Base-by-base conservation (phyloP, 257 asterid genomes). In the Plantago major region DNA sequence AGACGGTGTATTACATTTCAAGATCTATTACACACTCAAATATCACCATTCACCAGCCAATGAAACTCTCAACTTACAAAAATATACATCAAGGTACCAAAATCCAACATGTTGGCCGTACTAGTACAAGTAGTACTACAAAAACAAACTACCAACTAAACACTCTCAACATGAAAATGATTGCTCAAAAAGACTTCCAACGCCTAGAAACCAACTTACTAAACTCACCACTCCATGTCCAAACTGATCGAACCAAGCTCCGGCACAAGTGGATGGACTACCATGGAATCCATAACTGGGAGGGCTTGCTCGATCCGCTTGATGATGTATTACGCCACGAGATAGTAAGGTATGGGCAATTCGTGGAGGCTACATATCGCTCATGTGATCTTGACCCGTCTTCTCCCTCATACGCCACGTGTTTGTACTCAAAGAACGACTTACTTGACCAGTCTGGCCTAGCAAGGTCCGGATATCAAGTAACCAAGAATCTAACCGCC, bases 291-390 rank as follows among this genome's bases (percentile, higher is more conserved):
- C 70, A 67, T 50, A 74, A 89, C 40, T 86, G 97, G 97, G 84
- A 82, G 53, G 97, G 97, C 0, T 16, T 89, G 19, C 86, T 89
- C 17, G 97, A 89, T 69, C 97, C 97, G 0, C 85, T 89, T 7
- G 90, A 89, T 67, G 79, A 87, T 1, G 82, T 72, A 18, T 64
- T 89, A 4, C 86, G 97, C 2, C 52, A 73, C 6, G 97, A 89
- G 74, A 86, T 89, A 18, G 79, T 89, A 0, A 55, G 97, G 30
- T 89, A 87, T 37, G 97, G 95, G 0, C 63, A 76, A 22, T 81
- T 89, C 13, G 89, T 89, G 3, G 92, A 89, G 63, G 89, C 91
- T 0, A 86, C 97, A 0, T 89, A 89, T 62, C 66, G 75, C 3
- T 74, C 97, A 1, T 89, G 72, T 57, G 71, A 84, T 15, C 82